A percentile compares a stretch with the other conserved stretches of the same genome.
These are phyloP conservation scores for Castanospermum australe DNA, from an alignment of 306 rosid species.

Conservation along the genomic window DNA sequence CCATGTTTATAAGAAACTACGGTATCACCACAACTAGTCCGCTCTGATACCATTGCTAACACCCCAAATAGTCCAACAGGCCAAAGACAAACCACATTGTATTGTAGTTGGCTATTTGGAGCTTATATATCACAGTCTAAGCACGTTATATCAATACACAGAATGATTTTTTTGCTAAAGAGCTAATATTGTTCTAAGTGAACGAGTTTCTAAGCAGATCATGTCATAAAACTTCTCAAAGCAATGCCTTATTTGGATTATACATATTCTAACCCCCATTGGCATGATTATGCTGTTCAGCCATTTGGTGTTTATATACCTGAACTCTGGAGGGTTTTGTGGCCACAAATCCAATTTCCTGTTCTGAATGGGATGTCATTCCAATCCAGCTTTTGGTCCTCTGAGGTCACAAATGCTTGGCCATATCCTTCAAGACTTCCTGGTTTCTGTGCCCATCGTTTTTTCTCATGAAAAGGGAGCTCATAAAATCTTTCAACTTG, in stretches of 20 bases:
- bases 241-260: conserved; percentile 2
- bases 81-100: neutral
- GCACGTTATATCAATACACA: neutral
- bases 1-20: no score
- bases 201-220: neutral
- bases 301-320: conserved; percentile 20
- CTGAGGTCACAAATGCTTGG: conserved; percentile 49
- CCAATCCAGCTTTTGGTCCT: conserved; percentile 48
- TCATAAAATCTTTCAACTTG: conserved; percentile 44
- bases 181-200: neutral
- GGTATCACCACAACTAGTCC: neutral
- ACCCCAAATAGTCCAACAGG: neutral
- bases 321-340: conserved; percentile 46
- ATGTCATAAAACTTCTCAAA: neutral
- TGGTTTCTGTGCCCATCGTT: conserved; percentile 42
- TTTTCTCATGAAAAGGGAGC: conserved; percentile 42
- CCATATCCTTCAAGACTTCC: conserved; percentile 56
- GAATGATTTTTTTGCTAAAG: neutral
- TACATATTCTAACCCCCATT: neutral
- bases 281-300: neutral
- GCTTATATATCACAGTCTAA: neutral
- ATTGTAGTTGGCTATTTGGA: neutral
- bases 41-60: neutral
- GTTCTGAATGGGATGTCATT: conserved; percentile 46
- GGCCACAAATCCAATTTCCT: conserved; percentile 52